Base-by-base conservation (phyloP, 805 yeast genomes). In the Teunomyces panamensis region DNA sequence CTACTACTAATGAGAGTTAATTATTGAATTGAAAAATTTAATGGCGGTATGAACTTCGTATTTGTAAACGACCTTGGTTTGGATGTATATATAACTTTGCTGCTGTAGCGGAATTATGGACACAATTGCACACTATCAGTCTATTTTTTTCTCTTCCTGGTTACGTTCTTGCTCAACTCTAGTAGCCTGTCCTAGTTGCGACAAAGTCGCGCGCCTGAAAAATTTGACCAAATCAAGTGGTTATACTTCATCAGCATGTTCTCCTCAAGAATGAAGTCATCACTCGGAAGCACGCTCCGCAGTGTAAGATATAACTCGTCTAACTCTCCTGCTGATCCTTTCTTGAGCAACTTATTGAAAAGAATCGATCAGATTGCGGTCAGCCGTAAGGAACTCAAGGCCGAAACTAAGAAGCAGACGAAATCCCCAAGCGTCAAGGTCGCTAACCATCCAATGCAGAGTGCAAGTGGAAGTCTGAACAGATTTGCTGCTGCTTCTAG, bases 291-390 rank as follows among this genome's bases (percentile, higher is more conserved):
- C 14, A 33, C 50, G 10, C 17, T 44, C 30, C 39, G 41, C 28
- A 39, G 43, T 28, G 48, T 46, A 9, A 43, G 51, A 42, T 32
- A 30, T 44, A 45, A 49, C 45, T 45, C 51, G 27, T 47, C 41
- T 17, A 39, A 37, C 28, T 20, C 48, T 43, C 42, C 35, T 24
- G 29, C 43, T 39, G 44, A 48, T n/a, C 47, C 44, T 3, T 68
- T 68, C 44, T 60, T 71, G 52, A 61, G 71, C n/a, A 65, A 62
- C 33, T 58, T 71, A 49, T 65, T 71, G 58, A 62, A 62, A 41
- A 60, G 74, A 53, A 65, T 71, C 47, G 74, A 71, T 45, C 47
- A 47, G 29, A 65, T 67, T 50, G 65, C 64, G 33, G 46, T 57
- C 46, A 53, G 47, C 36, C 44, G 47, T 16, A 45, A 45, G 24